Evolutionary conservation across 176 grass and related monocot species (phyloP).

Genomic region (Phyllostachys edulis): DNA sequence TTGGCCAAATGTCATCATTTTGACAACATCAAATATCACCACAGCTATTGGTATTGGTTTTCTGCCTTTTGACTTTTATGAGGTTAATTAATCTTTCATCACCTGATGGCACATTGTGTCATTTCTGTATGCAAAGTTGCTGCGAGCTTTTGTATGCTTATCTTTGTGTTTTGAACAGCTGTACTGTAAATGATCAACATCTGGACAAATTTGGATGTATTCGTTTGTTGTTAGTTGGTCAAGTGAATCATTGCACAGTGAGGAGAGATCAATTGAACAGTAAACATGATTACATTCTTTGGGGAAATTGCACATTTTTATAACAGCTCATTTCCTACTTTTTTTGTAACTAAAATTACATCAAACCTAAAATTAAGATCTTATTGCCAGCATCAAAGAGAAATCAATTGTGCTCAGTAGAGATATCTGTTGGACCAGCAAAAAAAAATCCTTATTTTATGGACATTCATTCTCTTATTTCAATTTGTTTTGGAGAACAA

Average conservation of each 20-base stretch:
- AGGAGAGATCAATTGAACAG: neutral
- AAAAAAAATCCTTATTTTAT: neutral
- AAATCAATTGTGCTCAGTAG: constrained; percentile 3
- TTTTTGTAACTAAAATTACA: neutral
- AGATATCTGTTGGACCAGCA: neutral
- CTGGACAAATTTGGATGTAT: neutral
- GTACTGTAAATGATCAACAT: constrained; percentile 5
- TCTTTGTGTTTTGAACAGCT: neutral
- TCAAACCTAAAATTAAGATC: neutral
- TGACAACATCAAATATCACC: constrained; percentile 99
- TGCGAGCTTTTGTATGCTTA: neutral
- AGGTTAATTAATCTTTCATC: constrained; percentile 18
- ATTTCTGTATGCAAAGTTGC: neutral
- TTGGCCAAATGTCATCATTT: constrained; percentile 98
- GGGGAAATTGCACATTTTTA: constrained; percentile 4
- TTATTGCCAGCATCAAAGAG: constrained; percentile 20
- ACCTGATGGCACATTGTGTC: neutral
- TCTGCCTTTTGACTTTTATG: constrained; percentile 21
- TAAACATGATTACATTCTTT: constrained; percentile 11
- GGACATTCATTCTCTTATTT: neutral
- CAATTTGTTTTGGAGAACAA: neutral
- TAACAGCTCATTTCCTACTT: neutral
- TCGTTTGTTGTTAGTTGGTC: constrained; percentile 4
- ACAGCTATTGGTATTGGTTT: constrained; percentile 84
- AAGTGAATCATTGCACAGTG: neutral